Evolutionary conservation across 2,329 filamentous ascomycete species (phyloP).

Genomic region (Botrytis squamosa): DNA sequence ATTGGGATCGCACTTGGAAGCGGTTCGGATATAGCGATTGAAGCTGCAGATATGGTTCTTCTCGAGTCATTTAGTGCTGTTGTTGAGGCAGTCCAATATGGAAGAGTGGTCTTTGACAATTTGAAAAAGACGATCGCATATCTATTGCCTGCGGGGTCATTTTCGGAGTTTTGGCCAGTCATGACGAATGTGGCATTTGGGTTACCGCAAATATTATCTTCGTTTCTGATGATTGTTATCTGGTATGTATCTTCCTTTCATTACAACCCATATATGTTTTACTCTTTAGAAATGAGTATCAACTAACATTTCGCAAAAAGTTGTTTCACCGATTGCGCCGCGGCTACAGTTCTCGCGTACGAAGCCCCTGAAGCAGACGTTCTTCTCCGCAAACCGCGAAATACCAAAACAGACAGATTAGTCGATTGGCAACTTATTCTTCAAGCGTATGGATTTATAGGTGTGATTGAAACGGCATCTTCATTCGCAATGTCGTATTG

Average conservation of each 20-base stretch:
- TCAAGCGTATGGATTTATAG: constrained; percentile 69
- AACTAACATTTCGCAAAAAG: neutral
- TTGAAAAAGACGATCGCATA: constrained; percentile 67
- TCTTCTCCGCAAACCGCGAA: constrained; percentile 64
- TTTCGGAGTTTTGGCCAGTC: constrained; percentile 59
- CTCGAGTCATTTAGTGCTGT: constrained; percentile 70
- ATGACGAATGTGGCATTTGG: constrained; percentile 59
- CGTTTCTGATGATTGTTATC: constrained; percentile 51
- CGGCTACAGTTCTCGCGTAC: constrained; percentile 70
- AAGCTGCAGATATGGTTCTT: constrained; percentile 61
- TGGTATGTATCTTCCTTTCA: neutral
- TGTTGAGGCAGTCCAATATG: constrained; percentile 69
- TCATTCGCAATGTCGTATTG: constrained; percentile 65
- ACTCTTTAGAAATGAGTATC: neutral
- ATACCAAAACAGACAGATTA: constrained; percentile 66
- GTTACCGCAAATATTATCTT: constrained; percentile 56
- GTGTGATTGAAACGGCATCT: constrained; percentile 56
- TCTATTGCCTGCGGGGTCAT: constrained; percentile 58
- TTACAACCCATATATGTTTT: neutral
- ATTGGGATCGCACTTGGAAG: constrained; percentile 61
- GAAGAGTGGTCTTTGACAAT: constrained; percentile 76
- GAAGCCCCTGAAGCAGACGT: constrained; percentile 75
- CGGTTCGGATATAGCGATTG: constrained; percentile 60
- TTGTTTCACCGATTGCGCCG: constrained; percentile 73
- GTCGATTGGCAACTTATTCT: constrained; percentile 70